Evolutionary conservation across 768 basidiomycete genomes (phyloP), one percentile per base, ranked within the genome.

Genomic region (Mycena alexandri): DNA sequence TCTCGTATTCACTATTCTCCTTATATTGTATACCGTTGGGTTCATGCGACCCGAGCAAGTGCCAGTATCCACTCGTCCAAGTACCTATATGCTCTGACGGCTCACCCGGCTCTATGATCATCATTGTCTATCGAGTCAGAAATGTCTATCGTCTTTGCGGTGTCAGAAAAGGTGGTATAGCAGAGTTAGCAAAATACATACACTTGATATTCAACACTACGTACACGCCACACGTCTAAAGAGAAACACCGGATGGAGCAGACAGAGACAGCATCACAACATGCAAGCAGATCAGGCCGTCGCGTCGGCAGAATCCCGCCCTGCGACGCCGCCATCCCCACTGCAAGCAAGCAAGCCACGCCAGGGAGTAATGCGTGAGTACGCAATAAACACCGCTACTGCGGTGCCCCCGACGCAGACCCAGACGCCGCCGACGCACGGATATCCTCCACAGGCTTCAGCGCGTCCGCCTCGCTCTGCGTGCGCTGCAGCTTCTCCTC

Each of bases 401-500:
- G 60, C 65, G 57, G 34, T 21, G 50, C 16, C 10, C 38, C 38
- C 38, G 38, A 38, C 11, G 38, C 38, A 14, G 34, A 36, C 34
- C 34, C 34, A 12, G 41, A 5, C 8, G 19, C 46, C 17, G 57
- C 24, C 2, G 50, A 44, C 21, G 43, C 58, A n/a, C 42, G 48
- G 19, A 65, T 36, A n/a, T 71, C 66, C 22, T 71, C 70, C 24
- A 71, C 70, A 24, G 70, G 70, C 65, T 71, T 71, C 24, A 71
- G 66, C 70, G 84, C 84, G 57, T 85, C 84, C 63, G 74, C 75
- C 73, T 84, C 82, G 61, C 80, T 81, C 75, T 81, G 79, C 46
- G 79, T 79, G 43, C 78, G 67, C 34, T 74, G 77, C 53, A 68
- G 51, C 65, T 61, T 60, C 65, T 76, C 78, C 58, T 68, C 70